These are phyloP conservation scores for Glycyrrhiza uralensis DNA, from an alignment of 306 rosid genomes.

Conservation along the genomic window DNA sequence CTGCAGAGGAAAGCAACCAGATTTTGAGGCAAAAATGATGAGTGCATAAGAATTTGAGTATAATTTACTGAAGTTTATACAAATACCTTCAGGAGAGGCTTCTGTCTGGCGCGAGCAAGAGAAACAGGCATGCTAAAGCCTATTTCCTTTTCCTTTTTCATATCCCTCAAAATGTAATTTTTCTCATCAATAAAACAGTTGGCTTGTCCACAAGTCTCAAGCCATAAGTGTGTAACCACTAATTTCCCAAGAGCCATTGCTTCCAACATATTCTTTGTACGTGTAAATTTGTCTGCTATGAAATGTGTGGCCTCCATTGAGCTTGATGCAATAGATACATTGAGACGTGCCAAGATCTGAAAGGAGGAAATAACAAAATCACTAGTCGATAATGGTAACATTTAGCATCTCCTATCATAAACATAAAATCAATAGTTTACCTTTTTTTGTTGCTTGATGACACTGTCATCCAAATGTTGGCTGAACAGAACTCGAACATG, in stretches of 20 bases:
- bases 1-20: slow-evolving; percentile 35
- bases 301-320: slow-evolving; percentile 87
- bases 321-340: slow-evolving; percentile 53
- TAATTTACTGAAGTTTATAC: neutral
- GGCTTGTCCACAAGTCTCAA: slow-evolving; percentile 81
- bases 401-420: slow-evolving; percentile 14
- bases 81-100: slow-evolving; percentile 70
- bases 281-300: slow-evolving; percentile 81
- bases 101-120: slow-evolving; percentile 61
- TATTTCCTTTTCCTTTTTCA: slow-evolving; percentile 83
- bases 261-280: slow-evolving; percentile 94
- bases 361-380: slow-evolving; percentile 26
- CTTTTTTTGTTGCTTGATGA: slow-evolving; percentile 81
- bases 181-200: slow-evolving; percentile 81
- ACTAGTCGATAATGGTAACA: neutral
- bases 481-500: slow-evolving; percentile 76
- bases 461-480: slow-evolving; percentile 67
- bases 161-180: slow-evolving; percentile 66
- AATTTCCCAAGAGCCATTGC: slow-evolving; percentile 80
- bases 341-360: slow-evolving; percentile 67
- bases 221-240: slow-evolving; percentile 87
- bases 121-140: slow-evolving; percentile 87
- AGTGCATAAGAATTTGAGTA: slow-evolving; percentile 12
- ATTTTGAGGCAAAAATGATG: neutral
- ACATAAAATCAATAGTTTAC: slow-evolving; percentile 37